These are phyloP conservation scores for Picochlorum sp. DNA, from an alignment of 139 green algal genomes.

Conservation along the genomic window DNA sequence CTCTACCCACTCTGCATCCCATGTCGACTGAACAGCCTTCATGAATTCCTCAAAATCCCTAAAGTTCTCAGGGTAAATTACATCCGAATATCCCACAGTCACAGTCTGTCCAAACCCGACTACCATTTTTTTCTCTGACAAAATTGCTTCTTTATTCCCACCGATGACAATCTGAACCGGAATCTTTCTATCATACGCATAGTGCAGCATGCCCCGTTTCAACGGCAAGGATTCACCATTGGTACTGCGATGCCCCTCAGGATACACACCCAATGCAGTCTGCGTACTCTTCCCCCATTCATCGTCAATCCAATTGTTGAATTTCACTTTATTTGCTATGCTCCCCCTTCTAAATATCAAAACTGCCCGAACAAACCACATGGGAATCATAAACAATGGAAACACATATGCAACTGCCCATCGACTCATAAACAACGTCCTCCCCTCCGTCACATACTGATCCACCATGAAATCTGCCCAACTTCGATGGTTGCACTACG, in stretches of 20 bases:
- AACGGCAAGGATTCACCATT: constrained; percentile 58
- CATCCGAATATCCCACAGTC: constrained; percentile 25
- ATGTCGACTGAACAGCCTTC: constrained; percentile 38
- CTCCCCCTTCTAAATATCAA: constrained; percentile 72
- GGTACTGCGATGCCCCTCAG: constrained; percentile 57
- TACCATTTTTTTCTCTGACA: constrained; percentile 18
- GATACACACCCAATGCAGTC: constrained; percentile 26
- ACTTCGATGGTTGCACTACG: constrained; percentile 79
- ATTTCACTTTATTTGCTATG: constrained; percentile 44
- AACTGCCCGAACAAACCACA: constrained; percentile 44
- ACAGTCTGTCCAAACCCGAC: constrained; percentile 25
- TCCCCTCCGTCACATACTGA: constrained; percentile 65
- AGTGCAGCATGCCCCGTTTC: constrained; percentile 86
- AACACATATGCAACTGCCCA: constrained; percentile 73
- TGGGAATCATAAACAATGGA: constrained; percentile 69
- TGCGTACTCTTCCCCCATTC: constrained; percentile 16
- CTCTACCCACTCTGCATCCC: constrained; percentile 50
- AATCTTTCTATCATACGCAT: constrained; percentile 62
- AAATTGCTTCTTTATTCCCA: constrained; percentile 55
- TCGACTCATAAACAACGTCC: constrained; percentile 63
- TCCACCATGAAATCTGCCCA: constrained; percentile 92
- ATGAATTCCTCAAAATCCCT: constrained; percentile 53
- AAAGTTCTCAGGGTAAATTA: constrained; percentile 37
- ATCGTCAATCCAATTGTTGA: constrained; percentile 37
- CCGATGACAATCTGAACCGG: constrained; percentile 70